Conservation (phyloP, 257 asterid genomes). For the Solanum pinnatisectum region DNA sequence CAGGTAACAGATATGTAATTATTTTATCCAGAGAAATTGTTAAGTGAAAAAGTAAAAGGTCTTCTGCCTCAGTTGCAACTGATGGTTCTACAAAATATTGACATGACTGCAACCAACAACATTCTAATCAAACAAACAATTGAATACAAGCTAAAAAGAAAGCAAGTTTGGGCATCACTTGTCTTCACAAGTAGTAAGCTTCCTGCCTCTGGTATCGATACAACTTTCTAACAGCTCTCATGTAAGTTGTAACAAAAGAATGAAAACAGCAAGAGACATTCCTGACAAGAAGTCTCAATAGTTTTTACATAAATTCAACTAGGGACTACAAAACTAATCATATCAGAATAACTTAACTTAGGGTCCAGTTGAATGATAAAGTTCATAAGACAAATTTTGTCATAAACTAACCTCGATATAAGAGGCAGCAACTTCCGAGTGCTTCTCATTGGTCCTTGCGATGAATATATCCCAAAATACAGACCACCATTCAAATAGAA, state of each 20-base stretch:
- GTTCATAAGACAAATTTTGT: neutral
- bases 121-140: neutral
- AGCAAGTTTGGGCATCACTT: neutral
- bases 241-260: neutral
- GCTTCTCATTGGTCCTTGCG: conserved; percentile 97
- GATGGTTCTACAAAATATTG: neutral
- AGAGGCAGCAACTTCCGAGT: conserved; percentile 98
- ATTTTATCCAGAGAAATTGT: neutral
- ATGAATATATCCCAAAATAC: conserved; percentile 99
- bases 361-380: neutral
- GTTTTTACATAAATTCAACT: neutral
- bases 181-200: neutral
- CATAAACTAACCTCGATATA: conserved; percentile 74
- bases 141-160: neutral
- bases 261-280: neutral
- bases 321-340: neutral
- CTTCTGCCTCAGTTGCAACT: neutral
- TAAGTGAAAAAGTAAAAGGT: neutral
- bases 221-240: neutral
- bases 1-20: neutral
- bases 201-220: neutral
- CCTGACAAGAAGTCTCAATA: neutral
- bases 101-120: neutral
- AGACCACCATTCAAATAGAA: conserved; percentile 99
- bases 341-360: neutral